Base-by-base conservation (phyloP, 306 rosid genomes). In the Morella rubra region DNA sequence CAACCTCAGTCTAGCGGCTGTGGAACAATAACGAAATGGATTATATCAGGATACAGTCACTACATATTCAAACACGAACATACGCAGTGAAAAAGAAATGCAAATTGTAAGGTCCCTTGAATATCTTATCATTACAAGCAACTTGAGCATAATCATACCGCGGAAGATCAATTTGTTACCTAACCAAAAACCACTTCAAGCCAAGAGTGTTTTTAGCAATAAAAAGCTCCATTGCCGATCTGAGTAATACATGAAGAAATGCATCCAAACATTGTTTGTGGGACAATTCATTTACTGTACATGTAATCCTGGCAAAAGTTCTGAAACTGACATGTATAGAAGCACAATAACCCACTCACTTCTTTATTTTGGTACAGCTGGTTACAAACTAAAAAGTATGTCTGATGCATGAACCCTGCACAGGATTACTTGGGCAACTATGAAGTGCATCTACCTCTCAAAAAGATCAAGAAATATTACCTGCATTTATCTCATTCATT, bases 401-500 rank as follows among this genome's bases (percentile, higher is more conserved):
- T 44, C 20, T 42, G 45, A 19, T 22, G n/a, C 18, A 58, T 53
- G 10, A 44, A 79, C 44, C 56, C 37, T 37, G 52, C 52, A 62
- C 12, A 44, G n/a, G 59, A 18, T 44, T 65, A 55, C 50, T 50
- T 60, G 60, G 20, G 65, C 44, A 74, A 27, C 49, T 70, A 62
- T 51, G 68, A 15, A 76, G 54, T 32, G 45, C 66, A 44, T 49
- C 45, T 44, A 47, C 61, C 70, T 12, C 53, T 15, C 44, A 32
- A 13, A 5, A 20, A 80, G 40, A 61, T 56, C 9, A n/a, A 16
- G 51, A 59, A 40, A 55, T 45, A 45, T 72, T 86, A 91, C 92
- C 97, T 66, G 94, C 94, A 79, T 86, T 87, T 80, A 87, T 88
- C 83, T 91, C 97, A 0, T 91, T 89, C 89, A 91, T 86, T 22